Evolutionary conservation across 2,329 filamentous ascomycete genomes (phyloP).

Genomic region (Coniochaeta ligniaria): DNA sequence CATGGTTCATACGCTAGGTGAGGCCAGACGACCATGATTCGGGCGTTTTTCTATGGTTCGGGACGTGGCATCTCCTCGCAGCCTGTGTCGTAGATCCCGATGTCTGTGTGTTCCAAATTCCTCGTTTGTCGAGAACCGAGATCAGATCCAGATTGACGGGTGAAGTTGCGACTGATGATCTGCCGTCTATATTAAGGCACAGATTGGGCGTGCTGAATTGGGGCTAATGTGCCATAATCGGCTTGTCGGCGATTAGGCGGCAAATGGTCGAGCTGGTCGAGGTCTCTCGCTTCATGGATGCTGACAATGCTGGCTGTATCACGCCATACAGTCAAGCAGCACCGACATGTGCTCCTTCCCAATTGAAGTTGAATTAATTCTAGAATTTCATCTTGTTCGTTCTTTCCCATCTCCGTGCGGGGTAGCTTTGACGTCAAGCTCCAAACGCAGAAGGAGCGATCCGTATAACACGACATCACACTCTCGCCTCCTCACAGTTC

Average conservation of each 20-base stretch:
- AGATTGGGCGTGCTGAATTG: not conserved
- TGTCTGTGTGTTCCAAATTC: not conserved
- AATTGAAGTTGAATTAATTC: not conserved
- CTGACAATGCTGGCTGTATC: no score
- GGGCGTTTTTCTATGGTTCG: not conserved
- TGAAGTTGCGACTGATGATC: not conserved
- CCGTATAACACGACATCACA: not conserved
- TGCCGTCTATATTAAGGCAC: not conserved
- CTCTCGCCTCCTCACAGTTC: not conserved
- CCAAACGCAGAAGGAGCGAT: not conserved
- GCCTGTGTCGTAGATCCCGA: not conserved
- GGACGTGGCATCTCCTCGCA: not conserved
- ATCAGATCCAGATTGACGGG: constrained; percentile 1
- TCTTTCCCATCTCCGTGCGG: not conserved
- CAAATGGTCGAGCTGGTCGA: not conserved
- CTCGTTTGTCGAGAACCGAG: not conserved
- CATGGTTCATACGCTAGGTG: not conserved
- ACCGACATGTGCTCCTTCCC: not conserved
- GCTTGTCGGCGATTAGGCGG: not conserved
- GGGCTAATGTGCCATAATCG: not conserved
- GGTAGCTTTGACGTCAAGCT: not conserved
- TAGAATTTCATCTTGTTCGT: not conserved
- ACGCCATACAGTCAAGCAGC: not conserved
- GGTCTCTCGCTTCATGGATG: no score
- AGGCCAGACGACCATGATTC: not conserved